Base-by-base conservation (phyloP, 2,329 filamentous ascomycete species). In the Penicillium frequentans region DNA sequence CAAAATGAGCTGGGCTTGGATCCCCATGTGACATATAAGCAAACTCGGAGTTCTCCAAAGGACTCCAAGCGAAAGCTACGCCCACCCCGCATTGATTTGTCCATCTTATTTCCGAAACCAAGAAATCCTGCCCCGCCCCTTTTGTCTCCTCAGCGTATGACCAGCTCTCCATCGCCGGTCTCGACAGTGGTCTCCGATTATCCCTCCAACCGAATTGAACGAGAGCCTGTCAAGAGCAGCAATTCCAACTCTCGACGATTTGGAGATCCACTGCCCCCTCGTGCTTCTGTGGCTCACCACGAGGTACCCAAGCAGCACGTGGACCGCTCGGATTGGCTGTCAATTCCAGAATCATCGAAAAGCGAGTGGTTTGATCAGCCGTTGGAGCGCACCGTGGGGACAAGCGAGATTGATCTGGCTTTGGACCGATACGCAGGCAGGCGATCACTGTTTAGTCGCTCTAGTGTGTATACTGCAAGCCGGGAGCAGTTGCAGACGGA, bases 71-170 rank as follows among this genome's bases (percentile, higher is more conserved):
- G 70, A 35, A 77, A 75, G 60, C 64, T 70, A 50, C 71, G 74
- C 14, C 74, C 76, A 35, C 69, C 71, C 11, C 67, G 72, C 55
- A 74, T 78, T 59, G 76, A 78, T 50, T 67, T 78, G 21, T 78
- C 76, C 31, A 66, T 74, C 16, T 64, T 78, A 16, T 78, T 77
- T 56, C 76, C 76, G 7, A 77, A 73, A 58, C 75, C 75, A 2
- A 69, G 70, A 42, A 64, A 69, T 42, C 58, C 61, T 11, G 52
- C 65, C 5, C 62, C 64, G 21, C 74, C 73, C 29, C 68, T 77
- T 27, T 64, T 77, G 19, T 78, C 76, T n/a, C 76, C 76, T 16
- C 73, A 77, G 37, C 71, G 75, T 24, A 68, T 77, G 66, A 73
- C 73, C 24, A 61, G 70, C 31, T 77, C 75, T 1, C 75, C 76